Evolutionary conservation across 768 basidiomycete genomes (phyloP).

Genomic region (Pisolithus marmoratus): DNA sequence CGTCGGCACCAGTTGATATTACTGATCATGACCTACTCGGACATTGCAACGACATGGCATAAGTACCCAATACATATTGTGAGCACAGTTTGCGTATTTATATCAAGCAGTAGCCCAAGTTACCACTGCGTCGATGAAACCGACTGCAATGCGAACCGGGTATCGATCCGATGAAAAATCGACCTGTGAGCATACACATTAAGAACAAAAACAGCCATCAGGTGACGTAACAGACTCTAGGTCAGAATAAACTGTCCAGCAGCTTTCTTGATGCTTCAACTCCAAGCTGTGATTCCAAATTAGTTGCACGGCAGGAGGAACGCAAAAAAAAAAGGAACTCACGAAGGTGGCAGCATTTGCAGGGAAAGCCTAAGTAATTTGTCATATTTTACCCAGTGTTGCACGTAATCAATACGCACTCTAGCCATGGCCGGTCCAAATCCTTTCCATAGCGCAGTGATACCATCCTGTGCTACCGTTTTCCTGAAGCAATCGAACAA

Average conservation of each 20-base stretch:
- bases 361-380: constrained; percentile 73
- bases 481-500: constrained; percentile 90
- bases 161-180: neutral
- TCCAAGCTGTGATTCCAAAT: constrained; percentile 56
- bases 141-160: no score
- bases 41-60: no score
- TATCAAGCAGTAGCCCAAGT: no score
- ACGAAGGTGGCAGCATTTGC: constrained; percentile 95
- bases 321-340: constrained; percentile 28
- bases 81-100: no score
- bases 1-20: no score
- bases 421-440: constrained; percentile 96
- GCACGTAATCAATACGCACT: constrained; percentile 36
- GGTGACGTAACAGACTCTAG: neutral
- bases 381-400: constrained; percentile 1
- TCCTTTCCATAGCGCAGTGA: constrained; percentile 89
- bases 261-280: constrained; percentile 86
- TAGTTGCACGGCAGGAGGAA: neutral
- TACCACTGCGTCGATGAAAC: neutral
- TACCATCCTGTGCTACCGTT: constrained; percentile 85
- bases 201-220: neutral
- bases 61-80: no score
- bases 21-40: no score
- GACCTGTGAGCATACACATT: neutral
- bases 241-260: constrained; percentile 63